A percentile compares a stretch with the other conserved stretches of the same genome.
Conservation (phyloP, 1,284 basidiomycete genomes). For the Cryptococcus deneoformans region DNA sequence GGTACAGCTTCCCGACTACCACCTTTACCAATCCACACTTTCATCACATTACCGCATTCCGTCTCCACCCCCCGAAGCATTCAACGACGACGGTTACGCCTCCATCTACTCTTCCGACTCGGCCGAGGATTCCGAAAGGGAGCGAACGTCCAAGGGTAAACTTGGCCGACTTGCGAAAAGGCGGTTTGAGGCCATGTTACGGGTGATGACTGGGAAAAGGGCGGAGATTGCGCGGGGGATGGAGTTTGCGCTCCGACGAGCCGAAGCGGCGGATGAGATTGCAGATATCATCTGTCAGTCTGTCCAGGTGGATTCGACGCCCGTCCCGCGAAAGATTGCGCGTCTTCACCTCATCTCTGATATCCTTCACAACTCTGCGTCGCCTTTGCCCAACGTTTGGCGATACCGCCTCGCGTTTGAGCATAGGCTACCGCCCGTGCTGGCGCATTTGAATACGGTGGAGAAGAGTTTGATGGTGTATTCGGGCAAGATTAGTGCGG, state of each 20-base stretch:
- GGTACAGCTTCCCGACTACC: constrained; percentile 58
- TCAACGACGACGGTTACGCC: constrained; percentile 90
- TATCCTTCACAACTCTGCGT: constrained; percentile 86
- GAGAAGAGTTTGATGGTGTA: constrained; percentile 70
- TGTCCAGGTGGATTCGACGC: constrained; percentile 76
- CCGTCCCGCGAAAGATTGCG: constrained; percentile 93
- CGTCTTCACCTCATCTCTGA: constrained; percentile 94
- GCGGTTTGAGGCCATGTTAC: constrained; percentile 85
- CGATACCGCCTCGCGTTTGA: constrained; percentile 92
- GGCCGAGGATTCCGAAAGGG: constrained; percentile 78
- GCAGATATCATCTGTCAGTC: constrained; percentile 82
- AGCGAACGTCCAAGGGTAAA: constrained; percentile 64
- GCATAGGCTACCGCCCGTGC: constrained; percentile 76
- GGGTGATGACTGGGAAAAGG: constrained; percentile 76
- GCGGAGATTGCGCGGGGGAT: constrained; percentile 92
- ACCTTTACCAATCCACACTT: constrained; percentile 72
- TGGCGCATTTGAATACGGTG: constrained; percentile 89
- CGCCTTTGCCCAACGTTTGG: constrained; percentile 60
- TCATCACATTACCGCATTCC: constrained; percentile 60
- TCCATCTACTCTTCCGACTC: constrained; percentile 93
- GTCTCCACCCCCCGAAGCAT: constrained; percentile 52
- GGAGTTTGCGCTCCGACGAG: constrained; percentile 92
- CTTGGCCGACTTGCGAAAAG: constrained; percentile 74
- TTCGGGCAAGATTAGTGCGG: constrained; percentile 86
- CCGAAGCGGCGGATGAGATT: constrained; percentile 90